Evolutionary conservation across 192 early-diverging fungal species (phyloP).

Genomic region (Podila epicladia): DNA sequence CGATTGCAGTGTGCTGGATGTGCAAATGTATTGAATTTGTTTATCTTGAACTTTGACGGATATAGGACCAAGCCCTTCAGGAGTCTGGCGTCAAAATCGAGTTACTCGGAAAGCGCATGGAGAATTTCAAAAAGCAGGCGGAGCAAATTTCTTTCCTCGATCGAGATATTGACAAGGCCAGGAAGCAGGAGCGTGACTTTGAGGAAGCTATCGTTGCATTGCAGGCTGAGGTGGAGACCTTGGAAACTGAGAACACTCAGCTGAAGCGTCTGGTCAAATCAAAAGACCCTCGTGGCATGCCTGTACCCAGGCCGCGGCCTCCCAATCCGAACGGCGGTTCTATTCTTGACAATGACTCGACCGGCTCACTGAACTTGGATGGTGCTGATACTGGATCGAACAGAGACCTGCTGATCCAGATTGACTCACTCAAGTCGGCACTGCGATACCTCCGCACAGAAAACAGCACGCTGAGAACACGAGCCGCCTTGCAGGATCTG

Average conservation of each 20-base stretch:
- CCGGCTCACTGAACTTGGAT: slow-evolving; percentile 8
- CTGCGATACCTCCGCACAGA: slow-evolving; percentile 82
- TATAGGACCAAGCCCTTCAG: slow-evolving; percentile 80
- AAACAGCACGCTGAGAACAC: slow-evolving; percentile 81
- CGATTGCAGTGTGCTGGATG: neutral
- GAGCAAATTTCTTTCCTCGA: slow-evolving; percentile 72
- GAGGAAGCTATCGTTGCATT: slow-evolving; percentile 77
- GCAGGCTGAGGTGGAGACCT: slow-evolving; percentile 72
- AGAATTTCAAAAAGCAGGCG: slow-evolving; percentile 71
- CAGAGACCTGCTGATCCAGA: slow-evolving; percentile 53
- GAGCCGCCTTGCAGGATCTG: slow-evolving; percentile 56
- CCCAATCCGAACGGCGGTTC: slow-evolving; percentile 15
- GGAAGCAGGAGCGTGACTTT: slow-evolving; percentile 72
- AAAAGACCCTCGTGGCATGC: slow-evolving; percentile 34
- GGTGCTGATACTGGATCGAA: slow-evolving; percentile 19
- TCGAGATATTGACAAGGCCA: slow-evolving; percentile 62
- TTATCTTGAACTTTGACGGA: neutral
- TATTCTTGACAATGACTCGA: slow-evolving; percentile 33
- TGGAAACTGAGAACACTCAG: slow-evolving; percentile 74
- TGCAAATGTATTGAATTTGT: neutral
- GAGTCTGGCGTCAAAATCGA: slow-evolving; percentile 81
- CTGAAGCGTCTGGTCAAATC: slow-evolving; percentile 53
- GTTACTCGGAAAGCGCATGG: slow-evolving; percentile 84
- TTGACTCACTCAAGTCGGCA: slow-evolving; percentile 78
- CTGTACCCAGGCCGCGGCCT: slow-evolving; percentile 5